These are phyloP conservation scores for Sungouiozyma ichnusensis DNA, from an alignment of 805 yeast species.

Conservation along the genomic window DNA sequence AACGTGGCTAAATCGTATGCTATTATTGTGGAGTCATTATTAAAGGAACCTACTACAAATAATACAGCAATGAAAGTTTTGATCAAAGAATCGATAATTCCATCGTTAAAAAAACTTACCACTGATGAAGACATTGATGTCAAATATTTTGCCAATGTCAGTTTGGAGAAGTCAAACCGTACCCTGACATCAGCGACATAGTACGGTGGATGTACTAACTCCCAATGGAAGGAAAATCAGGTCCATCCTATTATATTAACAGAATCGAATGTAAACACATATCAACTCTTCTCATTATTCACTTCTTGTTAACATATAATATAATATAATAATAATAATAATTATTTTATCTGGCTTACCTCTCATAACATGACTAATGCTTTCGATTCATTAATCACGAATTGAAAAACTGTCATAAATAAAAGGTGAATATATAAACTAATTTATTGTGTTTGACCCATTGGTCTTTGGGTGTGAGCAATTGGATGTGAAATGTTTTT, in stretches of 20 bases:
- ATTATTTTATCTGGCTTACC: too few relatives aligned
- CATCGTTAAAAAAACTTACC: slow-evolving; percentile 53
- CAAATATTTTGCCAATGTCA: slow-evolving; percentile 67
- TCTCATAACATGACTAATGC: too few relatives aligned
- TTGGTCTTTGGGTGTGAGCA: too few relatives aligned
- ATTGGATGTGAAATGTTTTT: too few relatives aligned
- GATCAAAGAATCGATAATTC: slow-evolving; percentile 44
- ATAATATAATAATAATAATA: too few relatives aligned
- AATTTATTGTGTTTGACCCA: too few relatives aligned
- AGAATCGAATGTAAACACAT: not conserved
- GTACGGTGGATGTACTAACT: too few relatives aligned
- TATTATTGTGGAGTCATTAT: slow-evolving; percentile 45
- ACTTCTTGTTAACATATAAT: not conserved
- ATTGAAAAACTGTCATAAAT: too few relatives aligned
- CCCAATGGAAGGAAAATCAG: too few relatives aligned
- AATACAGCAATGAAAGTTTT: slow-evolving; percentile 24
- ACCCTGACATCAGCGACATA: slow-evolving; percentile 1
- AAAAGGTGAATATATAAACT: too few relatives aligned
- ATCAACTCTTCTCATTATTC: not conserved
- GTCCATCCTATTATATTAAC: too few relatives aligned
- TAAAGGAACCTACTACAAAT: slow-evolving; percentile 16
- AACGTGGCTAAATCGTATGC: slow-evolving; percentile 83
- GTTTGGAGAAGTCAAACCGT: slow-evolving; percentile 33
- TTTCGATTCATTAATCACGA: too few relatives aligned
- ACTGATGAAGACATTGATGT: slow-evolving; percentile 83